Evolutionary conservation across 495 filamentous ascomycete species (phyloP), one percentile per base, ranked within the genome.

Genomic region (Parathielavia appendiculata): DNA sequence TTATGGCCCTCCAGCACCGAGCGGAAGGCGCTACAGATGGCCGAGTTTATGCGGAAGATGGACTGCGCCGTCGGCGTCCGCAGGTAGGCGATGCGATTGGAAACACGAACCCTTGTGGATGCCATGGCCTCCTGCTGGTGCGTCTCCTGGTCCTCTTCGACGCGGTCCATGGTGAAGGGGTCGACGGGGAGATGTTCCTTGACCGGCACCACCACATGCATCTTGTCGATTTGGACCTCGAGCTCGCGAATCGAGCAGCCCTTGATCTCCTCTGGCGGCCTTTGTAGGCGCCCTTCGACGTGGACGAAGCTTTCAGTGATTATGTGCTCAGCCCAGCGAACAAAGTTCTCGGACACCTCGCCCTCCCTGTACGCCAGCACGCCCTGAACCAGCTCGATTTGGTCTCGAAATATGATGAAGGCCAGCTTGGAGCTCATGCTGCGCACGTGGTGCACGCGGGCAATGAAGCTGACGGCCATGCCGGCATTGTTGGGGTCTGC

Each of bases 321-420:
- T 58, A 97, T 75, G 56, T 82, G 85, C 62, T 86, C 84, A 14
- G 84, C 85, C 82, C 88, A 97, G 72, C 95, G 92, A 35, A 96
- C 86, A 85, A 97, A 96, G 74, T 92, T 86, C 65, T 84, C 82
- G 17, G 81, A 84, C 14, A 86, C 67, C 41, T 66, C 78, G 66
- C 66, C 82, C 66, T 71, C 80, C 50, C 79, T 73, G 19, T 75
- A 76, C 17, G 84, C 76, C 47, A 90, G 74, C 66, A 90, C 83
- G 39, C 86, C 91, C 74, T 97, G 92, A 16, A 97, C 81, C 44
- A 90, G 95, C 63, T 84, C 78, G 39, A 83, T 82, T 61, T 90
- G 84, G 73, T 95, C 88, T 49, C 90, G 81, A 53, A 97, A 81
- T 69, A 95, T 81, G 64, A 97, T 76, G 71, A 97, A 97, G 51